Conservation (phyloP, 345 rosid genomes). For the Eucalyptus pumila region DNA sequence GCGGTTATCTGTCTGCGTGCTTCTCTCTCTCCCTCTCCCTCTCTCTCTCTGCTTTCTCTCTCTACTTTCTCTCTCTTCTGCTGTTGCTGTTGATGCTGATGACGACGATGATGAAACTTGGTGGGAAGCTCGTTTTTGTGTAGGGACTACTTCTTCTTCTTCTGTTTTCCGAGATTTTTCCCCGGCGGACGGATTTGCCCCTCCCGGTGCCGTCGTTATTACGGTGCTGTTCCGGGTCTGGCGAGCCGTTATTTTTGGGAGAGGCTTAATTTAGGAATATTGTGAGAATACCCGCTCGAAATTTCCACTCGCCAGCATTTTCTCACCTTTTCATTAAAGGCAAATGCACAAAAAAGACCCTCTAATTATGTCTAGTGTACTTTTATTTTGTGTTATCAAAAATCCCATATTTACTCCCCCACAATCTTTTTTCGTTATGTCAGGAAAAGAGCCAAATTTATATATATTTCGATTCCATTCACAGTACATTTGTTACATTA, state of each 20-base stretch:
- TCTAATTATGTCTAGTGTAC: background rate
- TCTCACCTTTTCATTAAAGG: background rate
- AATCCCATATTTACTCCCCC: background rate
- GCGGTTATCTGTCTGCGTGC: background rate
- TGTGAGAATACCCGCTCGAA: background rate
- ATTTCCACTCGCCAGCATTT: background rate
- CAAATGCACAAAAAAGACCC: no score
- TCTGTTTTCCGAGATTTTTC: background rate
- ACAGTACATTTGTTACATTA: accelerated
- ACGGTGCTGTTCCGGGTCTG: background rate
- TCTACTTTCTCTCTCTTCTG: background rate
- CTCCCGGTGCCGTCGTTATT: background rate
- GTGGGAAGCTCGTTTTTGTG: background rate
- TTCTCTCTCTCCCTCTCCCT: background rate
- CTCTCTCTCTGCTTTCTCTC: background rate
- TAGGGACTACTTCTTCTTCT: background rate
- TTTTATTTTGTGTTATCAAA: background rate
- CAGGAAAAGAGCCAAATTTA: accelerated
- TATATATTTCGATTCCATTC: no score
- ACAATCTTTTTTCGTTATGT: no score
- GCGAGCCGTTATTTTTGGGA: background rate
- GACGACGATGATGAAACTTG: background rate
- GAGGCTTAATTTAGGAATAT: background rate
- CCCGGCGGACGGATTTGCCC: background rate
- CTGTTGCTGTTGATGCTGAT: background rate